Percentiles rank a stretch among this genome's conserved stretches.
Conservation (phyloP, 2,329 filamentous ascomycete species). For the Pseudogymnoascus sp. region DNA sequence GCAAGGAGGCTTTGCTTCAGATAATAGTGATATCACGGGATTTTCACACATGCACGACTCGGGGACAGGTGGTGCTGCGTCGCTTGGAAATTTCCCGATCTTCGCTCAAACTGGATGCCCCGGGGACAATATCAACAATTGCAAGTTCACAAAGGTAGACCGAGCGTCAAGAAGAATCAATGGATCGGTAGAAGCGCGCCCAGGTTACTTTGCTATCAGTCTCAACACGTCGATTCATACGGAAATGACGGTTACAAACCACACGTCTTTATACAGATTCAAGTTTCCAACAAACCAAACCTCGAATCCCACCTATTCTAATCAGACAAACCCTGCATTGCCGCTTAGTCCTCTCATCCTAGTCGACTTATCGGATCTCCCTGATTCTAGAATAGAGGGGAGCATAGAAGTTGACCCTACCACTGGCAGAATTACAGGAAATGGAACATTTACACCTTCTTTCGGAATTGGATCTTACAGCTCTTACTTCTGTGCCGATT, state of each 20-base stretch:
- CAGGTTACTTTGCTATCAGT: constrained; percentile 58
- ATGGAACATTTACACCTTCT: constrained; percentile 53
- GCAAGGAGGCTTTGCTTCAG: constrained; percentile 48
- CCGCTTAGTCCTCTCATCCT: constrained; percentile 51
- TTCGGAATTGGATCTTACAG: constrained; percentile 56
- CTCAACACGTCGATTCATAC: constrained; percentile 50
- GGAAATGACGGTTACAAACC: constrained; percentile 62
- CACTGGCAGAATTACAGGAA: constrained; percentile 56
- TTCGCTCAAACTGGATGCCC: constrained; percentile 59
- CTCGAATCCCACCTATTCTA: constrained; percentile 23
- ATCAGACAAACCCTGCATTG: constrained; percentile 18
- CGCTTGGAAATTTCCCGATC: constrained; percentile 65
- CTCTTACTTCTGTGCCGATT: constrained; percentile 61
- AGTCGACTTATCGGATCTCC: constrained; percentile 58
- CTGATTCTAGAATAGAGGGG: constrained; percentile 51
- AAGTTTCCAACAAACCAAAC: constrained; percentile 41
- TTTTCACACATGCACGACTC: constrained; percentile 36
- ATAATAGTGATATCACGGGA: constrained; percentile 32
- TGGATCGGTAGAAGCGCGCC: constrained; percentile 46
- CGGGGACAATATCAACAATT: constrained; percentile 53
- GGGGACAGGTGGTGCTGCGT: constrained; percentile 45
- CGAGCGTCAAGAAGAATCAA: constrained; percentile 36
- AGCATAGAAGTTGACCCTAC: constrained; percentile 45
- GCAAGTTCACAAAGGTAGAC: constrained; percentile 47
- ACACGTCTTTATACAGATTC: constrained; percentile 58